Base-by-base conservation (phyloP, 768 basidiomycete species). In the Suillus subaureus region DNA sequence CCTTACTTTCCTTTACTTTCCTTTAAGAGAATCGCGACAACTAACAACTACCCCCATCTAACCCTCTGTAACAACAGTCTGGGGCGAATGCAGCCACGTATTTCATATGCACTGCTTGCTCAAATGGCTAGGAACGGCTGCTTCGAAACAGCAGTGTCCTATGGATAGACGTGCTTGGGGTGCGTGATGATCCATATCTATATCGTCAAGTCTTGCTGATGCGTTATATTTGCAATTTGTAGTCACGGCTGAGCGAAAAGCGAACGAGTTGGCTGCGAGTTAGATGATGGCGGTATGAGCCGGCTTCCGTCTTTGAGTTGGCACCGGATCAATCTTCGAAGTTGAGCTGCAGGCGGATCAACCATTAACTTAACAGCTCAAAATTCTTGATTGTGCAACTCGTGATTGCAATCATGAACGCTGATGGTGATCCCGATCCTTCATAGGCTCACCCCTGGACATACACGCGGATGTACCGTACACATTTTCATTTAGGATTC, bases 71-170 rank as follows among this genome's bases (percentile, higher is more conserved):
- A 55, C 6, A 4, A 55, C 12, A 99, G 97, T 99, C 62, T 99
- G 96, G 94, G 97, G 97, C 40, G 90, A 97, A 79, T 99, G 97
- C 74, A 94, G 89, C 7, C 97, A 99, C 75, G 89, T 97, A 64
- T 99, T 99, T 73, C 97, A 99, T 75, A 96, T 98, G 94, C 97
- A 99, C 76, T 99, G 97, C 78, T 80, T 99, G 15, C 83, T 97
- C 68, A 97, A 98, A 77, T 99, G 97, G 97, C 87, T 98, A 66
- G 89, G 89, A 4, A 96, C 96, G 0, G 80, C 87, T 6, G 88
- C 92, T 16, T 96, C 93, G 42, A 98, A 98, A 76, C 90, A 92
- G 70, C 94, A 96, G 70, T 99, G 97, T 82, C 97, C 97, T n/a
- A 96, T 99, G 94, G 97, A 99, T 74, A 84, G 97, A 37, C 81